Conservation (phyloP, 83 land plant genomes). For the Picea abies region DNA sequence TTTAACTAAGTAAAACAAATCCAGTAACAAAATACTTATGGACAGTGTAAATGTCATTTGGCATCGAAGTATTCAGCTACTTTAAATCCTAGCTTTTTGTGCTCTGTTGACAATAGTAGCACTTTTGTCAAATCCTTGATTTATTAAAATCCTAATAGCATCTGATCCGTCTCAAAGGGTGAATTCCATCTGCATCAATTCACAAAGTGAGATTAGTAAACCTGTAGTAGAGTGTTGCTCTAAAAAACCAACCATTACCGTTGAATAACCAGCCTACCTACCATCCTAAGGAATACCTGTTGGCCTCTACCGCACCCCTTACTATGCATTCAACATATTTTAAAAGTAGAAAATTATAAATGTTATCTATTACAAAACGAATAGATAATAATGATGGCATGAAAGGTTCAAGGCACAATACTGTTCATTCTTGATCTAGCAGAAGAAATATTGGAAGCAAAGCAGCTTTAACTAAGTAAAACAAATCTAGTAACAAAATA, state of each 20-base stretch:
- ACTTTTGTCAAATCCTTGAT: conserved; percentile 55
- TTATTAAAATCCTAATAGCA: conserved; percentile 54
- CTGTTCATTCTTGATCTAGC: background rate
- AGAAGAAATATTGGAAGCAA: background rate
- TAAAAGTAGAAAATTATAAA: background rate
- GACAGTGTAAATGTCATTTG: background rate
- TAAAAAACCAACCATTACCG: too few relatives aligned
- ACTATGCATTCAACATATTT: too few relatives aligned
- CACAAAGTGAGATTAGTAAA: background rate
- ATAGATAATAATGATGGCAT: background rate
- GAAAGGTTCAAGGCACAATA: too few relatives aligned
- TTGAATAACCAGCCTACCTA: too few relatives aligned
- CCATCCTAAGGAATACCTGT: too few relatives aligned
- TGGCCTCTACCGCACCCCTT: too few relatives aligned
- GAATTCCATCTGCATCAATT: conserved; percentile 53
- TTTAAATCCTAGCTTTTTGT: conserved; percentile 17
- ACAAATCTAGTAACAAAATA: background rate
- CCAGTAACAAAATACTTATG: background rate
- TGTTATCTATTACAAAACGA: background rate
- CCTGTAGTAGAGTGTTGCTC: background rate
- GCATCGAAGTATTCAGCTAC: background rate
- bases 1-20: background rate
- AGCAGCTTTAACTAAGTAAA: background rate
- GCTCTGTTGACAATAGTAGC: conserved; percentile 52
- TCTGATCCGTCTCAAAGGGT: conserved; percentile 51